These are phyloP conservation scores for Delonix regia DNA, from an alignment of 306 rosid genomes.

Conservation along the genomic window DNA sequence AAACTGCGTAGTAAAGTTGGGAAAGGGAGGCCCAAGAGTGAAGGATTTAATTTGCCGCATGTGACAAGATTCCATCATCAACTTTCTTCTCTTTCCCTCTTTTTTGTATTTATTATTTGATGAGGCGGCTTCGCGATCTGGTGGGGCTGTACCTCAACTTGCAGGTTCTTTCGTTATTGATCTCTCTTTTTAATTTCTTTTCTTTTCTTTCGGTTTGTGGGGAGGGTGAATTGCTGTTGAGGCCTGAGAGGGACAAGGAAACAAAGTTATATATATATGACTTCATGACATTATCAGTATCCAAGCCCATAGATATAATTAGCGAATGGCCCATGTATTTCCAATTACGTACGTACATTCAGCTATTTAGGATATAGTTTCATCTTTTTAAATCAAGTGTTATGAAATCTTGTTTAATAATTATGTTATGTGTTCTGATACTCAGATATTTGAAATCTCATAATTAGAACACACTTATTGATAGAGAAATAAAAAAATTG, in stretches of 20 bases:
- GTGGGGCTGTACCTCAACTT: constrained; percentile 2
- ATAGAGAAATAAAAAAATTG: background rate
- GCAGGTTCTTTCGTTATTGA: background rate
- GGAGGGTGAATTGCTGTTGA: background rate
- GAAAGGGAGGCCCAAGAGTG: constrained; percentile 19
- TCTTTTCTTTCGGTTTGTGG: background rate
- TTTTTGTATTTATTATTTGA: background rate
- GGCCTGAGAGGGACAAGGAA: too few relatives aligned
- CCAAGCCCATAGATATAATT: background rate
- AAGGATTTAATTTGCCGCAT: constrained; percentile 9
- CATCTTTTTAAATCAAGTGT: background rate
- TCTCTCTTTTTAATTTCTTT: background rate
- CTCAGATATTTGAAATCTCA: background rate
- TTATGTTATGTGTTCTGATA: too few relatives aligned
- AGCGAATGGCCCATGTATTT: background rate
- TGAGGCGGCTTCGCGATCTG: background rate
- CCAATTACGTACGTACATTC: too few relatives aligned
- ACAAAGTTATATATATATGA: background rate
- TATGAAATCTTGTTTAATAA: background rate
- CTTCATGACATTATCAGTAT: background rate
- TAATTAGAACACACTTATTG: background rate
- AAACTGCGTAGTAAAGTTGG: constrained; percentile 1
- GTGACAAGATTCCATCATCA: constrained; percentile 19
- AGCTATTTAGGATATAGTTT: background rate
- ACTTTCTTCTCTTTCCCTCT: background rate